phyloP scores from a whole-genome alignment of 768 basidiomycete genomes.

The Lactarius psammicola region DNA sequence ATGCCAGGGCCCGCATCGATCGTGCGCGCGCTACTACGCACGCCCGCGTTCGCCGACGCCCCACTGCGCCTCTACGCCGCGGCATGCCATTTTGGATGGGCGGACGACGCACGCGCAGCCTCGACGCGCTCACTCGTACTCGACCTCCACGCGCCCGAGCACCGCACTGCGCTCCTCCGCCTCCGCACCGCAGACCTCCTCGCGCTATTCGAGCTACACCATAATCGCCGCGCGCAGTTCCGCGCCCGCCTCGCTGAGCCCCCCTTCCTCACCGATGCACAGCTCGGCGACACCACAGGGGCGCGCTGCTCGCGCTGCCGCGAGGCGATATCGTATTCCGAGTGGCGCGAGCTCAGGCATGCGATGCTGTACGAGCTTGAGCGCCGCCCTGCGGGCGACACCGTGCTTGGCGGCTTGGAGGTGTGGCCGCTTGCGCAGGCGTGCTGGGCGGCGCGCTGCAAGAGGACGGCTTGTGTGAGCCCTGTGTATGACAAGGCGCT shows the following conservation, averaged over 20 bases:
- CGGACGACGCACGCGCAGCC: conserved; percentile 51
- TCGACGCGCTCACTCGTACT: conserved; percentile 55
- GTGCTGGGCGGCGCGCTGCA: conserved; percentile 60
- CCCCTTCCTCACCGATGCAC: conserved; percentile 43
- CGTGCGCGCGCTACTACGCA: conserved; percentile 55
- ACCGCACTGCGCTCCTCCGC: conserved; percentile 47
- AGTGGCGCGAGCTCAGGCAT: conserved; percentile 65
- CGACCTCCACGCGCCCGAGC: conserved; percentile 47
- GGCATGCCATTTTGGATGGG: conserved; percentile 60
- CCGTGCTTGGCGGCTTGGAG: conserved; percentile 49
- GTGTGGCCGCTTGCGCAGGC: conserved; percentile 59
- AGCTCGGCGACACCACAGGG: conserved; percentile 46
- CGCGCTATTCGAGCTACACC: conserved; percentile 55
- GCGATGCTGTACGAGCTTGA: conserved; percentile 59
- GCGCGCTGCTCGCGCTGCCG: conserved; percentile 56
- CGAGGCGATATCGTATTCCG: conserved; percentile 50
- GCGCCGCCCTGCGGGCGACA: conserved; percentile 56
- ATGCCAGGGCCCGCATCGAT: conserved; percentile 64
- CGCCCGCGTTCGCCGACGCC: conserved; percentile 48
- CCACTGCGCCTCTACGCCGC: conserved; percentile 54
- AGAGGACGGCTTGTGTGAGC: conserved; percentile 44
- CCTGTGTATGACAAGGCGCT: conserved; percentile 56
- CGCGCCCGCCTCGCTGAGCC: conserved; percentile 50
- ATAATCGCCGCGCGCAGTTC: conserved; percentile 49
- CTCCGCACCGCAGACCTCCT: conserved; percentile 53